Percentiles rank a stretch among this genome's conserved stretches.
These are phyloP conservation scores for Carpinus fangiana DNA, from an alignment of 306 rosid genomes.

Conservation along the genomic window DNA sequence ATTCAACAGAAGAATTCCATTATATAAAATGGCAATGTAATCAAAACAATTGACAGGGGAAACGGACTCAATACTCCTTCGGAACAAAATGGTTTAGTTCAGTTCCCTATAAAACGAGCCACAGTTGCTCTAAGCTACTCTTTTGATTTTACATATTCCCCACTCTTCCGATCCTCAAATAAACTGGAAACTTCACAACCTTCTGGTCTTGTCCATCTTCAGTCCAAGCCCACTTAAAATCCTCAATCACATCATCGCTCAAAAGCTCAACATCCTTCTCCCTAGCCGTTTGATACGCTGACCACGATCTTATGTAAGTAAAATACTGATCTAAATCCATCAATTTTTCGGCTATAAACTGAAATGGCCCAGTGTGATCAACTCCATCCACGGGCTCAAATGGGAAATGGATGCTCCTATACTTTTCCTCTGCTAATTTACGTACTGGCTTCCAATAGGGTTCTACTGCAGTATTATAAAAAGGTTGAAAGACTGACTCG, in stretches of 20 bases:
- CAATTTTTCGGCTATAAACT: slow-evolving; percentile 47
- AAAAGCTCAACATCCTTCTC: slow-evolving; percentile 73
- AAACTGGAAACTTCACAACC: slow-evolving; percentile 51
- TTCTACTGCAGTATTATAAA: slow-evolving; percentile 7
- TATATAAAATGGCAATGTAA: neutral
- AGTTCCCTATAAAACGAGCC: neutral
- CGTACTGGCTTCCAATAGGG: slow-evolving; percentile 62
- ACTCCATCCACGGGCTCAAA: slow-evolving; percentile 62
- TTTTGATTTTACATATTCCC: slow-evolving; percentile 12
- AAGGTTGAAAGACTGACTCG: slow-evolving; percentile 41
- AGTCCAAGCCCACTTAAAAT: slow-evolving; percentile 58
- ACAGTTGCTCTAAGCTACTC: neutral
- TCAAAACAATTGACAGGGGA: neutral
- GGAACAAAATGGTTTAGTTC: neutral
- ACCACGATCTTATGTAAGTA: slow-evolving; percentile 58
- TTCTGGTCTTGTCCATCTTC: slow-evolving; percentile 35
- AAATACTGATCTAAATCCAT: slow-evolving; percentile 53
- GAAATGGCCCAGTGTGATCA: slow-evolving; percentile 62
- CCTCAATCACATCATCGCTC: slow-evolving; percentile 39
- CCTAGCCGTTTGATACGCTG: slow-evolving; percentile 76
- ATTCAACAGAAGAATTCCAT: neutral
- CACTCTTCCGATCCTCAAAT: slow-evolving; percentile 71
- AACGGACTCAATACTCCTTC: neutral
- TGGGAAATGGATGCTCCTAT: slow-evolving; percentile 65
- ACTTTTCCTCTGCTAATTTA: slow-evolving; percentile 42